Base-by-base conservation (phyloP, 202 grass and related monocot genomes). In the Bolboschoenoplectus hybrid region DNA sequence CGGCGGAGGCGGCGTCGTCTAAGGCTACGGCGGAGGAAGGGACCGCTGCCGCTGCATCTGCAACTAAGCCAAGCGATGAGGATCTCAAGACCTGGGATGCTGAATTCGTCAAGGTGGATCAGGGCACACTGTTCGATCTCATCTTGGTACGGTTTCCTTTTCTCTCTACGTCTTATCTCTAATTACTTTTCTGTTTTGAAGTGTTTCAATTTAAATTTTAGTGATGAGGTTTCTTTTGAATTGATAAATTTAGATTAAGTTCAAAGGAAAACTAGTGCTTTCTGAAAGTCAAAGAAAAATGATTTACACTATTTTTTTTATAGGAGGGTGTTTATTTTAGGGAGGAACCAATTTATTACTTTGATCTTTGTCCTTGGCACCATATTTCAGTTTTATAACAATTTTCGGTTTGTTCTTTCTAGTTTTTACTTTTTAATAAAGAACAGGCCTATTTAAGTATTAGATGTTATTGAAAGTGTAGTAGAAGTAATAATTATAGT, bases 91-190 rank as follows among this genome's bases (percentile, higher is more conserved):
- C 2, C 7, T 92, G 90, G 90, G 87, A 92, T 8, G 38, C 6
- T 0, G 82, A 85, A 0, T 92, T 85, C 50, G 67, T 88, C 16
- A 63, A 83, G 64, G 82, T 92, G 1, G 87, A 84, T 81, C 75
- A 92, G 60, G 85, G 55, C 8, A 86, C 67, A 13, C 82, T 92
- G 26, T 92, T 87, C 26, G 90, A 92, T 67, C 40, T 92, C 47
- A 82, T 92, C 36, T 3, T 89, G 67, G 87, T 82, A 71, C 34
- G 51, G 38, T 81, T 2, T 45, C 2, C 62, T 78, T 56, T 26
- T 76, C 26, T 16, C n/a, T 9, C 41, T 13, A 74, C 10, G 3
- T 19, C 3, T 73, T 39, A 51, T 52, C 4, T 55, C 4, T 62
- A 8, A 70, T 7, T 26, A 26, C 12, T 16, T 58, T n/a, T 19